Conservation (phyloP, 805 yeast species). For the Grigorovia yakushimaensis region DNA sequence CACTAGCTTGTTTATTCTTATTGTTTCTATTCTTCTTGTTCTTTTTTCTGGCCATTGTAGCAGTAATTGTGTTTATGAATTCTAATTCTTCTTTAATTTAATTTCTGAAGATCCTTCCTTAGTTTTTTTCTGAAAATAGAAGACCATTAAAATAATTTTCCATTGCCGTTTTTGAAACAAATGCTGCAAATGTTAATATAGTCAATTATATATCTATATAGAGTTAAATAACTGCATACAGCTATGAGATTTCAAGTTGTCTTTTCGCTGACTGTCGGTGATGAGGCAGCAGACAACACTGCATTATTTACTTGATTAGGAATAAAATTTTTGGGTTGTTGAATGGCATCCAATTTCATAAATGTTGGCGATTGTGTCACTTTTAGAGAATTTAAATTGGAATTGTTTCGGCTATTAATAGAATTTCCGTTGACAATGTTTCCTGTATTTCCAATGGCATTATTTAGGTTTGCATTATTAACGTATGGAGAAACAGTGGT, state of each 20-base stretch:
- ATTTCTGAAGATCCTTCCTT: not conserved
- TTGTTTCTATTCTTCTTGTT: conserved; percentile 3
- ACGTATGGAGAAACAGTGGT: not conserved
- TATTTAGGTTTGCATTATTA: not conserved
- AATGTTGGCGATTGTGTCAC: not conserved
- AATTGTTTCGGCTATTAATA: not conserved
- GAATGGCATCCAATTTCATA: not conserved
- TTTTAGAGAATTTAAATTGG: not conserved
- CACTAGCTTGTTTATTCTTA: not conserved
- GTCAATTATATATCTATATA: not conserved
- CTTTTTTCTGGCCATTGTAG: conserved; percentile 2
- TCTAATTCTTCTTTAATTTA: too few species aligned
- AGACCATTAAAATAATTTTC: too few species aligned
- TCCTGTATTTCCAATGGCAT: not conserved
- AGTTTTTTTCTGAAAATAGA: not conserved
- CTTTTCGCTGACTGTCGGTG: not conserved
- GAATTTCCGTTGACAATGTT: not conserved
- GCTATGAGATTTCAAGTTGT: not conserved
- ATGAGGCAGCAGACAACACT: not conserved
- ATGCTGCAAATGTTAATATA: not conserved
- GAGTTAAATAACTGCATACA: not conserved
- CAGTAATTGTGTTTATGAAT: not conserved
- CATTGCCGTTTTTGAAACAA: not conserved
- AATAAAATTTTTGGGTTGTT: not conserved
- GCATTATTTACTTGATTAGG: not conserved